Evolutionary conservation across 2,329 filamentous ascomycete genomes (phyloP).

Genomic region (Neopestalotiopsis rosae): DNA sequence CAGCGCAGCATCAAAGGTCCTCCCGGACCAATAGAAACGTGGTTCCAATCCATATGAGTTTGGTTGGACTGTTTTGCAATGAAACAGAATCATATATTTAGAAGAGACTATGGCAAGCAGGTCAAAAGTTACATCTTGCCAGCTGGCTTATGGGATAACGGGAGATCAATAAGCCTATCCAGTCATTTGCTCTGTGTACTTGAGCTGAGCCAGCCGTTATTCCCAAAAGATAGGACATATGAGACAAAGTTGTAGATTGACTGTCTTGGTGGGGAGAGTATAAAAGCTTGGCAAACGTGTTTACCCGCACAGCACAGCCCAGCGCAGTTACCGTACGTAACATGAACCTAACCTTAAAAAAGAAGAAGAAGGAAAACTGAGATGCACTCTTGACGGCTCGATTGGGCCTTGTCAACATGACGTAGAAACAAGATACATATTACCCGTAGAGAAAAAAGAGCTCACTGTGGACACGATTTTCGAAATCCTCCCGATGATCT

Average conservation of each 20-base stretch:
- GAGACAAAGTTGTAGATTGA: not conserved
- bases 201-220: conserved; percentile 1
- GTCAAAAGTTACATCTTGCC: not conserved
- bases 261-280: not conserved
- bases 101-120: not conserved
- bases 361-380: not conserved
- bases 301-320: not conserved
- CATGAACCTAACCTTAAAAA: no score
- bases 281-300: conserved; percentile 9
- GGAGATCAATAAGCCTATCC: not conserved
- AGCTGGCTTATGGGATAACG: not conserved
- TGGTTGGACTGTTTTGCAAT: not conserved
- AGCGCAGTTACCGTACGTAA: not conserved
- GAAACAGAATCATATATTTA: not conserved
- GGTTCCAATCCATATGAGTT: not conserved
- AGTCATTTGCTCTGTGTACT: not conserved
- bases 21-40: no score
- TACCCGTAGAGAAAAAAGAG: not conserved
- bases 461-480: not conserved
- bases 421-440: not conserved
- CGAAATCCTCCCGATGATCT: not conserved
- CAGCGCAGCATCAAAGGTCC: no score
- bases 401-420: not conserved
- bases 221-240: no score
- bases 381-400: no score